A percentile compares a stretch with the other conserved stretches of the same genome.
Conservation (phyloP, 1,139 yeast genomes). For the Zygosaccharomyces pseudobailii region DNA sequence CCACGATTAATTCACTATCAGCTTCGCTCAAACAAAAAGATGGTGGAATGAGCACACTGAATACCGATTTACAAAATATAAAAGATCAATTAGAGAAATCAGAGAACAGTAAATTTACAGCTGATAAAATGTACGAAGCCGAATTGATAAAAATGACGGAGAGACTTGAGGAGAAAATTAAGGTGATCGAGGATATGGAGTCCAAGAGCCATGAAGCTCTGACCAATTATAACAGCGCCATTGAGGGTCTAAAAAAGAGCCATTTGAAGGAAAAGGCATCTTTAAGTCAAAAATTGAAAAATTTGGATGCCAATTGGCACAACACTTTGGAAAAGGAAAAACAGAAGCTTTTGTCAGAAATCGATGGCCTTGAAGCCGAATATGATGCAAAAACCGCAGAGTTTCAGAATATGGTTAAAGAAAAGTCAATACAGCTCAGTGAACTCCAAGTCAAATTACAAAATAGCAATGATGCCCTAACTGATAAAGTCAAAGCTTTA, state of each 20-base stretch:
- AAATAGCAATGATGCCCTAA: background rate
- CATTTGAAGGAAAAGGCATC: constrained; percentile 2
- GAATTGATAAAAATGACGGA: background rate
- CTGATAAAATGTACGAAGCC: background rate
- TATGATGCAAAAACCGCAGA: constrained; percentile 1
- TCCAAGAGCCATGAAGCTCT: background rate
- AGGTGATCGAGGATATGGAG: constrained; percentile 1
- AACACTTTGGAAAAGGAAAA: constrained; percentile 7
- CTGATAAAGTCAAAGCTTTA: background rate
- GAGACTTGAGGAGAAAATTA: background rate
- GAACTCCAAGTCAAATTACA: background rate
- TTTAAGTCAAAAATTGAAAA: constrained; percentile 2
- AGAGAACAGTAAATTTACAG: constrained; percentile 3
- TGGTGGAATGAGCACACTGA: background rate
- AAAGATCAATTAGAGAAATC: constrained; percentile 3
- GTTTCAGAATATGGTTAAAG: constrained; percentile 1
- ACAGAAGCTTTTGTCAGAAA: constrained; percentile 1
- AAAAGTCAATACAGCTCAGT: background rate
- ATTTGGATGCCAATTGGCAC: constrained; percentile 5
- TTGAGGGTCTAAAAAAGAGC: constrained; percentile 3
- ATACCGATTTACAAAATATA: constrained; percentile 4
- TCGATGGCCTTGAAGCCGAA: constrained; percentile 2
- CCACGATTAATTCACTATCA: constrained; percentile 1
- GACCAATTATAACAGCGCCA: background rate
- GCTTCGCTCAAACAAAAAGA: constrained; percentile 6